These are phyloP conservation scores for Colletotrichum horii DNA, from an alignment of 2,329 filamentous ascomycete species.

Conservation along the genomic window DNA sequence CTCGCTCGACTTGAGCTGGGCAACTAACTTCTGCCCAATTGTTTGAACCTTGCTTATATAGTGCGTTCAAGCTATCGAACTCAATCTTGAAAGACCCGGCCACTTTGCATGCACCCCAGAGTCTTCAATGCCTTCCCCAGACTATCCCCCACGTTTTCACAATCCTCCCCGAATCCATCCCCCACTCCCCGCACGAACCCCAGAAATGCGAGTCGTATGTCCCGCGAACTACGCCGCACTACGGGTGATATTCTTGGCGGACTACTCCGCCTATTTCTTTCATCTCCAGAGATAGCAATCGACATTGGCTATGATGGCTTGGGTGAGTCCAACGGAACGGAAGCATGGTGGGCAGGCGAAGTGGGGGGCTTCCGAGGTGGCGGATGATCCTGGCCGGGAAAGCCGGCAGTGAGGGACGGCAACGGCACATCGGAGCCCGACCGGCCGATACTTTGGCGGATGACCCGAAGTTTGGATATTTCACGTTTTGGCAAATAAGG, in stretches of 20 bases:
- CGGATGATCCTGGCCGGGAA: neutral
- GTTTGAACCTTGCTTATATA: neutral
- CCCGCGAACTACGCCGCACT: fast-evolving
- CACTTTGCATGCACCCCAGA: neutral
- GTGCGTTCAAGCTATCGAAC: neutral
- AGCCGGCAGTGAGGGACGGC: neutral
- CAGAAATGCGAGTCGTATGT: neutral
- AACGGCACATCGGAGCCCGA: neutral
- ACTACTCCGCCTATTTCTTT: neutral
- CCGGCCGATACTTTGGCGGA: neutral
- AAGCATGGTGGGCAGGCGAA: neutral
- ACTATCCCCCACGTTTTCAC: neutral
- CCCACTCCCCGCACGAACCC: neutral
- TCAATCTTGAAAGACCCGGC: neutral
- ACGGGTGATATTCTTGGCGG: fast-evolving
- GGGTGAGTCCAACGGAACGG: neutral
- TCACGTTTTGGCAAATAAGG: neutral
- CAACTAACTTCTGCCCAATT: neutral
- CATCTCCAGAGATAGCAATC: neutral
- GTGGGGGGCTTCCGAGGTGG: neutral
- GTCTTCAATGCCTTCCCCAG: neutral
- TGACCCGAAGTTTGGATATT: neutral
- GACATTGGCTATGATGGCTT: neutral
- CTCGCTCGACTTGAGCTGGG: neutral
- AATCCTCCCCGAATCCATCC: neutral